phyloP scores from a whole-genome alignment of 1,139 yeast genomes.

The Maudiozyma humilis region DNA sequence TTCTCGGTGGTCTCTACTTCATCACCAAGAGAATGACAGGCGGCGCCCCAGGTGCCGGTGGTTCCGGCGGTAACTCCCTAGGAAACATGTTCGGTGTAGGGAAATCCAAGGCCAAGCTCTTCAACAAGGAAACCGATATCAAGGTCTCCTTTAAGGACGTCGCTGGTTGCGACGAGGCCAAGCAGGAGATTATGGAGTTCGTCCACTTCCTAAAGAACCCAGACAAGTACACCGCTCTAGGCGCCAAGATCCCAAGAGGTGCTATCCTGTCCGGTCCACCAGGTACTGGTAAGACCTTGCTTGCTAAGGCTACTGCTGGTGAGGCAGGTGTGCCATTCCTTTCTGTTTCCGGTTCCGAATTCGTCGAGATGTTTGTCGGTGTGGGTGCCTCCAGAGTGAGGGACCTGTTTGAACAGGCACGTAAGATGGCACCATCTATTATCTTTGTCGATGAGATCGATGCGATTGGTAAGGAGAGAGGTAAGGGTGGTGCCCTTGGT shows the following conservation, averaged over 20 bases:
- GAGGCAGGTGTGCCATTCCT: conserved; percentile 96
- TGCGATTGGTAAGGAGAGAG: conserved; percentile 93
- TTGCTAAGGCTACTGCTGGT: conserved; percentile 99
- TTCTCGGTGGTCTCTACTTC: conserved; percentile 80
- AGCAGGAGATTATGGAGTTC: conserved; percentile 95
- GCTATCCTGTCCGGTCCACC: conserved; percentile 98
- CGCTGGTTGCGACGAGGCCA: conserved; percentile 97
- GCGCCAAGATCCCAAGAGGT: conserved; percentile 97
- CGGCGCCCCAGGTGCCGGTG: conserved; percentile 40
- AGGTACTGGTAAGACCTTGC: conserved; percentile 94
- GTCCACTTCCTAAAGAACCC: conserved; percentile 89
- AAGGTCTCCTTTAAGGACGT: conserved; percentile 86
- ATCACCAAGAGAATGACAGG: conserved; percentile 48
- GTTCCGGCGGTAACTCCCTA: conserved; percentile 40
- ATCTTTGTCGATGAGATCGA: conserved; percentile 95
- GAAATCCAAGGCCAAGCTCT: conserved; percentile 80
- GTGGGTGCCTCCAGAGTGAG: conserved; percentile 98
- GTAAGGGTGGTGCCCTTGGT: conserved; percentile 66
- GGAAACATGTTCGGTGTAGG: conserved; percentile 63
- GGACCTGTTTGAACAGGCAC: conserved; percentile 84
- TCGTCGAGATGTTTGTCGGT: conserved; percentile 98
- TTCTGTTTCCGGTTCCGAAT: conserved; percentile 96
- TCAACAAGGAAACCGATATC: conserved; percentile 85
- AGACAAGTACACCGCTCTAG: conserved; percentile 75
- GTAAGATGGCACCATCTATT: conserved; percentile 88